Conservation (phyloP, 2,329 filamentous ascomycete genomes). For the Clonostachys rhizophaga region DNA sequence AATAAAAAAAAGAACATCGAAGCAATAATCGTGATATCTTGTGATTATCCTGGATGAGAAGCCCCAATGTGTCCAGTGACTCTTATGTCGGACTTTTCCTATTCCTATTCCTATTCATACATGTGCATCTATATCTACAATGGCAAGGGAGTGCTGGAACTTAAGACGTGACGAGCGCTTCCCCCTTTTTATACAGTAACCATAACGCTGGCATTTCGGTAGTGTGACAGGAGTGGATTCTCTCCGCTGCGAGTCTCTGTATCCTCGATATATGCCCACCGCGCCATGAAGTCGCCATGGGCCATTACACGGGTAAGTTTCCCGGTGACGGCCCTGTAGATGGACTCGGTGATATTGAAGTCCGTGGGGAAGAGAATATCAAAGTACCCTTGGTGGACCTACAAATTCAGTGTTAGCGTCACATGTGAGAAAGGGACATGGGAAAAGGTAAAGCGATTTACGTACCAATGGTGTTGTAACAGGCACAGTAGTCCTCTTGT, state of each 20-base stretch:
- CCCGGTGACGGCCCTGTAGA: slow-evolving; percentile 90
- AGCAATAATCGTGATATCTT: too few species aligned
- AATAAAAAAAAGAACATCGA: too few species aligned
- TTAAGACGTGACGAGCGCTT: not conserved
- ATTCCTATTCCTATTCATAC: too few species aligned
- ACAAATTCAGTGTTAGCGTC: not conserved
- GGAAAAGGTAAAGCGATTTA: not conserved
- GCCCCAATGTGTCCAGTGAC: too few species aligned
- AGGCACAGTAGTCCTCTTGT: slow-evolving; percentile 79
- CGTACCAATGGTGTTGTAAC: slow-evolving; percentile 86
- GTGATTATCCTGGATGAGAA: too few species aligned
- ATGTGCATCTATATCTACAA: too few species aligned
- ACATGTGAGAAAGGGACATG: not conserved
- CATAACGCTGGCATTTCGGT: slow-evolving; percentile 92
- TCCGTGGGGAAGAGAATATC: slow-evolving; percentile 98
- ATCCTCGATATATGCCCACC: slow-evolving; percentile 88
- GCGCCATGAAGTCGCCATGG: slow-evolving; percentile 85
- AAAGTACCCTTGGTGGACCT: slow-evolving; percentile 98
- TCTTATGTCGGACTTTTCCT: too few species aligned
- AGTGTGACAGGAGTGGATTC: slow-evolving; percentile 89
- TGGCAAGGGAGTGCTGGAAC: too few species aligned
- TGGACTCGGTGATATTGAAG: slow-evolving; percentile 83
- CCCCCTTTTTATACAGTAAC: slow-evolving; percentile 62
- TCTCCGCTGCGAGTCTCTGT: slow-evolving; percentile 87
- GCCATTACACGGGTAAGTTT: slow-evolving; percentile 81